A percentile compares a stretch with the other conserved stretches of the same genome.
These are phyloP conservation scores for Trichoderma citrinoviride DNA, from an alignment of 2,329 filamentous ascomycete species.

Conservation along the genomic window DNA sequence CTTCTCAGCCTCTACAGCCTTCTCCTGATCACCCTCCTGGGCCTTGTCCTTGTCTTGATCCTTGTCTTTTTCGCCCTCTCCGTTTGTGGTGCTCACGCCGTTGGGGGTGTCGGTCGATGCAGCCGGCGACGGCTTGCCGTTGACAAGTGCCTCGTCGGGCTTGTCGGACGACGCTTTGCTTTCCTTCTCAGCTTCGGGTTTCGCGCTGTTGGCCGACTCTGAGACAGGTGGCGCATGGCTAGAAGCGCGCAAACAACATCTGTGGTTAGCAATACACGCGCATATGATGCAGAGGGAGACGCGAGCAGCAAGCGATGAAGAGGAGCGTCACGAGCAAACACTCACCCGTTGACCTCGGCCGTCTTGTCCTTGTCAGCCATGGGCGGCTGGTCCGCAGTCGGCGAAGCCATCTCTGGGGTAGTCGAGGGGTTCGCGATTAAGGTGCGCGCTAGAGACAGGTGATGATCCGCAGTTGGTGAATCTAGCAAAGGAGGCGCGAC, in stretches of 20 bases:
- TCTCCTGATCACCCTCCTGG: too few relatives aligned
- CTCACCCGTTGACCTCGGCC: conserved; percentile 41
- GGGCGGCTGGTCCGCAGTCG: conserved; percentile 41
- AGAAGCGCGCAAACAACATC: conserved; percentile 4
- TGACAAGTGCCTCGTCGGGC: conserved; percentile 23
- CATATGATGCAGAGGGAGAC: background rate
- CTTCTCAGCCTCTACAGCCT: conserved; percentile 10
- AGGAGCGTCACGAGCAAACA: conserved; percentile 10
- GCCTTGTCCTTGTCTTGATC: too few relatives aligned
- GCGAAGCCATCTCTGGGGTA: conserved; percentile 55
- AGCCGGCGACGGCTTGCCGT: conserved; percentile 23
- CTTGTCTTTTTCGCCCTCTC: background rate
- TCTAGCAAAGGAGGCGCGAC: conserved; percentile 36
- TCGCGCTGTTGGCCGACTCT: conserved; percentile 11
- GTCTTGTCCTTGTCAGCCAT: conserved; percentile 33
- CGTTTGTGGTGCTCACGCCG: conserved; percentile 17
- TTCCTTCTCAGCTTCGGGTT: conserved; percentile 22
- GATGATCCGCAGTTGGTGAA: conserved; percentile 24
- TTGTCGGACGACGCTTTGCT: conserved; percentile 22
- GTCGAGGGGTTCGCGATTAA: conserved; percentile 26
- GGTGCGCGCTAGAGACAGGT: conserved; percentile 7
- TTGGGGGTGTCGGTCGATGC: conserved; percentile 5
- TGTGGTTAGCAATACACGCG: conserved; percentile 29
- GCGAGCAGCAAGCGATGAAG: too few relatives aligned
- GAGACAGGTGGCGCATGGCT: conserved; percentile 17